phyloP scores from a whole-genome alignment of 2,329 filamentous ascomycete genomes.

The Talaromyces sp. region DNA sequence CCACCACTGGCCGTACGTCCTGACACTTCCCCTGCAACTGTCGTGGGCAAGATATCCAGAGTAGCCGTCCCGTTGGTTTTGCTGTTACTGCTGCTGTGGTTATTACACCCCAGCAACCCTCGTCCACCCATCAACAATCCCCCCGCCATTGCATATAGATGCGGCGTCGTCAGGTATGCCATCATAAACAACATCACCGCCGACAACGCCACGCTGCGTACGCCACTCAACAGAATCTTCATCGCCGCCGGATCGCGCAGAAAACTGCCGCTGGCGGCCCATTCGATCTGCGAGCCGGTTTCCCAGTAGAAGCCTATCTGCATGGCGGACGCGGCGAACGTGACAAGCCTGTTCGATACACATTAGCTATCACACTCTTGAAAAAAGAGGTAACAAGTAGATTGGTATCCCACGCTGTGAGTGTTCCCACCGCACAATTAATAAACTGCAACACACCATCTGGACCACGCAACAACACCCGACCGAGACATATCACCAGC shows the following conservation, averaged over 20 bases:
- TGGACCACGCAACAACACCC: slow-evolving; percentile 23
- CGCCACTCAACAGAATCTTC: slow-evolving; percentile 31
- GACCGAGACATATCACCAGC: slow-evolving; percentile 23
- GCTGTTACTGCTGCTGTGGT: background rate
- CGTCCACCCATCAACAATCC: background rate
- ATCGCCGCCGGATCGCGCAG: slow-evolving; percentile 31
- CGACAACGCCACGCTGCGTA: slow-evolving; percentile 21
- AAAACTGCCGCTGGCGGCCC: slow-evolving; percentile 30
- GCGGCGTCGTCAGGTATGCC: slow-evolving; percentile 23
- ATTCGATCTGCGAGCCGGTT: slow-evolving; percentile 35
- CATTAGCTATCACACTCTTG: slow-evolving; percentile 17
- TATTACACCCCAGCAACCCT: background rate
- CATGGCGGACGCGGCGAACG: slow-evolving; percentile 26
- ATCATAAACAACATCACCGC: slow-evolving; percentile 20
- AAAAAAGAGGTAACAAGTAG: no score
- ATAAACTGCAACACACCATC: slow-evolving; percentile 19
- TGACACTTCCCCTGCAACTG: background rate
- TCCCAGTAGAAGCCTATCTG: slow-evolving; percentile 36
- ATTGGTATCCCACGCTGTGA: no score
- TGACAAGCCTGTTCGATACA: slow-evolving; percentile 17
- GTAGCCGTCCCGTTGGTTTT: background rate
- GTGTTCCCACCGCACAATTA: slow-evolving; percentile 18
- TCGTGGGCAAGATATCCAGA: background rate
- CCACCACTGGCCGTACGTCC: background rate
- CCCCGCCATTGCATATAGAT: slow-evolving; percentile 19